Evolutionary conservation across 2,329 filamentous ascomycete genomes (phyloP).

Genomic region (Sporothrix inflata): DNA sequence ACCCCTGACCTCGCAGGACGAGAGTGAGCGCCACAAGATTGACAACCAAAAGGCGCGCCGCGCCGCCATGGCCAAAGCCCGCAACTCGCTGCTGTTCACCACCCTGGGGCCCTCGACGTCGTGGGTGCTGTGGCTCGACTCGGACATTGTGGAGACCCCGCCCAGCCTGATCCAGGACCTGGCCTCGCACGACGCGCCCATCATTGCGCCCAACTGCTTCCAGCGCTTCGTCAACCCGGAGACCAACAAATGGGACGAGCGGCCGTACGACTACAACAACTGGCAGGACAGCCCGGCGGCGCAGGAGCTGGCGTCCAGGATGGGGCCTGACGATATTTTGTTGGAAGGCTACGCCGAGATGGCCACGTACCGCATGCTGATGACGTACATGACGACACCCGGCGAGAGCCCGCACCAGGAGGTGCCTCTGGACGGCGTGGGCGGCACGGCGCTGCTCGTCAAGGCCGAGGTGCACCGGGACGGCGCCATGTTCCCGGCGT

Average conservation of each 20-base stretch:
- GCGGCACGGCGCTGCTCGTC: slow-evolving; percentile 87
- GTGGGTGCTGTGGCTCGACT: slow-evolving; percentile 96
- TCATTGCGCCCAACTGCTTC: slow-evolving; percentile 95
- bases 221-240: slow-evolving; percentile 77
- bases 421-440: slow-evolving; percentile 86
- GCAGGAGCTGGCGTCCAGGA: slow-evolving; percentile 71
- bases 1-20: slow-evolving; percentile 77
- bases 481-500: slow-evolving; percentile 97
- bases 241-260: slow-evolving; percentile 70
- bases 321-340: slow-evolving; percentile 90
- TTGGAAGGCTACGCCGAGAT: slow-evolving; percentile 93
- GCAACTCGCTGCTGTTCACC: slow-evolving; percentile 93
- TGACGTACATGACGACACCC: slow-evolving; percentile 76
- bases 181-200: slow-evolving; percentile 81
- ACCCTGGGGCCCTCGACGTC: slow-evolving; percentile 88
- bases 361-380: slow-evolving; percentile 86
- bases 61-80: slow-evolving; percentile 87
- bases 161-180: slow-evolving; percentile 86
- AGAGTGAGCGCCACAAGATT: slow-evolving; percentile 89
- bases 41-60: slow-evolving; percentile 84
- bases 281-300: slow-evolving; percentile 91
- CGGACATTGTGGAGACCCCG: slow-evolving; percentile 89
- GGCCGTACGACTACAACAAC: slow-evolving; percentile 96
- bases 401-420: slow-evolving; percentile 62
- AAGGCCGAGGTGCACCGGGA: slow-evolving; percentile 97